These are phyloP conservation scores for Stenogyne calaminthoides DNA, from an alignment of 305 asterid species.

Conservation along the genomic window DNA sequence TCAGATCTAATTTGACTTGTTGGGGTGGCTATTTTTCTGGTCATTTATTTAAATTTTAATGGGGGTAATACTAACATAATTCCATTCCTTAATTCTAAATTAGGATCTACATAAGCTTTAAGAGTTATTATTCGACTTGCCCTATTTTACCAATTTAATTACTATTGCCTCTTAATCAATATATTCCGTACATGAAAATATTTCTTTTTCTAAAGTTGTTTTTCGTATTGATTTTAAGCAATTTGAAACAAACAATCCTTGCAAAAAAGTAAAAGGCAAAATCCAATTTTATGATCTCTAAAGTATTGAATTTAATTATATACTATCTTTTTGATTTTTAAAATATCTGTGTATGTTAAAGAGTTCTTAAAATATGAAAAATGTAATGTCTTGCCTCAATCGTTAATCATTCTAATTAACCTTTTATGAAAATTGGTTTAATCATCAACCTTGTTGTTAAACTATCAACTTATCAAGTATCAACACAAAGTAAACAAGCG, in stretches of 20 bases:
- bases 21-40: conserved; percentile 14
- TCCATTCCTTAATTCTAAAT: not conserved
- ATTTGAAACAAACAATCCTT: not conserved
- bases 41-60: no score
- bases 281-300: not conserved
- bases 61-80: no score
- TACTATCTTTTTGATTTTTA: no score
- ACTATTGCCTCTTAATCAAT: not conserved
- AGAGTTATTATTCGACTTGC: not conserved
- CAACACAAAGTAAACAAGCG: no score
- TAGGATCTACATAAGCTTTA: not conserved
- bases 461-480: no score
- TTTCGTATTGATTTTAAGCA: not conserved
- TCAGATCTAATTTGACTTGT: conserved; percentile 15
- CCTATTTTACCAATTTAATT: not conserved
- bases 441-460: no score
- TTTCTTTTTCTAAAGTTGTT: not conserved
- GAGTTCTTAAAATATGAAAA: no score
- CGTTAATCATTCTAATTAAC: no score
- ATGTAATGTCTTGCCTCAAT: no score
- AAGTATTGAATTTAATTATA: not conserved
- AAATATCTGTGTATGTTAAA: no score
- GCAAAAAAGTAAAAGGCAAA: not conserved
- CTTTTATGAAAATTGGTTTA: no score
- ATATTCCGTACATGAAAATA: not conserved